A percentile compares a stretch with the other conserved stretches of the same genome.
These are phyloP conservation scores for Bryoglossum gracile DNA, from an alignment of 495 filamentous ascomycete species.

Conservation along the genomic window DNA sequence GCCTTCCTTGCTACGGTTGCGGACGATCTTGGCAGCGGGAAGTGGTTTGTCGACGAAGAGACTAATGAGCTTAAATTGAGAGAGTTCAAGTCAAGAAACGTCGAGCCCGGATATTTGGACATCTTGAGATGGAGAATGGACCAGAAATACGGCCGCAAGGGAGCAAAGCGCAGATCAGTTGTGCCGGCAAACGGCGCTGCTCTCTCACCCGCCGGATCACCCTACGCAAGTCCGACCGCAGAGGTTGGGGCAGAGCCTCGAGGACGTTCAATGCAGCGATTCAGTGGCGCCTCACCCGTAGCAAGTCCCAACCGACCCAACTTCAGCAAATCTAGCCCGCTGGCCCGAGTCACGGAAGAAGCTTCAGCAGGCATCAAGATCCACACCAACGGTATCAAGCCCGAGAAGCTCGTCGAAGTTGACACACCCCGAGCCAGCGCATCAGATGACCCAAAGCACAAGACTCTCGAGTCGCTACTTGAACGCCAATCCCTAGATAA, in stretches of 20 bases:
- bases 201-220: constrained; percentile 38
- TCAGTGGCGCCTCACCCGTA: constrained; percentile 43
- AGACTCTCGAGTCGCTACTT: constrained; percentile 19
- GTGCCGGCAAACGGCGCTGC: constrained; percentile 25
- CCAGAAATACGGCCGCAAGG: constrained; percentile 79
- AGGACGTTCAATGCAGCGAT: constrained; percentile 47
- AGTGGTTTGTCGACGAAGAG: constrained; percentile 87
- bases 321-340: constrained; percentile 42
- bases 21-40: constrained; percentile 80
- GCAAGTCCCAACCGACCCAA: constrained; percentile 45
- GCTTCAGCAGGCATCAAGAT: constrained; percentile 22
- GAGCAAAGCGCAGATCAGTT: constrained; percentile 25
- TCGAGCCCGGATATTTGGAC: constrained; percentile 92
- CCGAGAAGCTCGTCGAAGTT: constrained; percentile 40
- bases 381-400: constrained; percentile 19
- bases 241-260: constrained; percentile 36
- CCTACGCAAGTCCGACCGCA: constrained; percentile 44
- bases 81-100: constrained; percentile 79
- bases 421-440: constrained; percentile 43
- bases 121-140: constrained; percentile 91
- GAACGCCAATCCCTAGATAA: constrained; percentile 24
- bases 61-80: constrained; percentile 82
- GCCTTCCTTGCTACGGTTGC: constrained; percentile 79
- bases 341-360: constrained; percentile 48
- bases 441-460: constrained; percentile 35